A percentile compares a stretch with the other conserved stretches of the same genome.
Evolutionary conservation across 2,329 filamentous ascomycete genomes (phyloP).

Genomic region (Aureobasidium namibiae): DNA sequence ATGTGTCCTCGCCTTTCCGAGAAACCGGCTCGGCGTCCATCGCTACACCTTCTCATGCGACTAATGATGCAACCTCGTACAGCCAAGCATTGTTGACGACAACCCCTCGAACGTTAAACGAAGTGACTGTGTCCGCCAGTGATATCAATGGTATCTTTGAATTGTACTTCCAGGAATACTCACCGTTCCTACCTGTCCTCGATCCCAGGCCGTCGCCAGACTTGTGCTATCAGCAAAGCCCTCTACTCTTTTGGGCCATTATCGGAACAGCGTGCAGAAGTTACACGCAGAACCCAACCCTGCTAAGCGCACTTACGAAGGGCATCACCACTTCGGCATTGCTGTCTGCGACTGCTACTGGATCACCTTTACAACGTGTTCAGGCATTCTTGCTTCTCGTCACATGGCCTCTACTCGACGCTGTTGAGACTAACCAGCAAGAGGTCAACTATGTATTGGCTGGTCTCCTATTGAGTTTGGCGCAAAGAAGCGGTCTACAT

Average conservation of each 20-base stretch:
- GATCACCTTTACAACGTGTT: background rate
- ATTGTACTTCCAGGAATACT: background rate
- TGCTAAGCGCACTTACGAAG: background rate
- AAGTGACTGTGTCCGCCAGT: background rate
- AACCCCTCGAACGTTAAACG: background rate
- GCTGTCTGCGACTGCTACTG: background rate
- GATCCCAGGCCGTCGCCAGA: background rate
- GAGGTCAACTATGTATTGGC: background rate
- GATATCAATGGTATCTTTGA: constrained; percentile 1
- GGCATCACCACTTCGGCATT: background rate
- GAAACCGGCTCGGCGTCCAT: background rate
- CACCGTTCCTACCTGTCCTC: background rate
- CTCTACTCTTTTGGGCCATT: background rate
- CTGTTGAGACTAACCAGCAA: constrained; percentile 2
- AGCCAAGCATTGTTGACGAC: background rate
- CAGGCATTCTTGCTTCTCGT: background rate
- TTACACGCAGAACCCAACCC: background rate
- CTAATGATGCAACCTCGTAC: background rate
- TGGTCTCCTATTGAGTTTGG: background rate
- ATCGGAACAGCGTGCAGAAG: constrained; percentile 7
- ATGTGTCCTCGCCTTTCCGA: background rate
- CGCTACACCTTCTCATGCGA: background rate
- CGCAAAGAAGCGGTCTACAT: constrained; percentile 1
- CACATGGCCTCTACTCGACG: constrained; percentile 1
- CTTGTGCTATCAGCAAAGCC: background rate